These are phyloP conservation scores for Erysiphe neolycopersici DNA, from an alignment of 2,329 filamentous ascomycete species.

Conservation along the genomic window DNA sequence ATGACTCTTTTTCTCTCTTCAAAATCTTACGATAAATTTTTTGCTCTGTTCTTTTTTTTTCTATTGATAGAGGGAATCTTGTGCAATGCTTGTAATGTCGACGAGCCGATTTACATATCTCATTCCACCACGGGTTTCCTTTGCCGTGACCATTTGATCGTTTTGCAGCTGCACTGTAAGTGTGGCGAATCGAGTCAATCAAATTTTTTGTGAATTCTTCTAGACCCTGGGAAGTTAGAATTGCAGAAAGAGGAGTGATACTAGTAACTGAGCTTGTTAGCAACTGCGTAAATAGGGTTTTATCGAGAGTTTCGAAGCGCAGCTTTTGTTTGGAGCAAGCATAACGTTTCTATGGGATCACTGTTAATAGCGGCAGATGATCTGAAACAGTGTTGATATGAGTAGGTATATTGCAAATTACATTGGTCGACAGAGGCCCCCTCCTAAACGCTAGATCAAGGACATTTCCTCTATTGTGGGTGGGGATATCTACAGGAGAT, in stretches of 20 bases:
- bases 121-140: not conserved
- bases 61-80: not conserved
- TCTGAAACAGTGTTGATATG: not conserved
- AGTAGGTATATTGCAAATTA: too few species aligned
- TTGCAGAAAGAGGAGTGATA: not conserved
- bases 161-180: not conserved
- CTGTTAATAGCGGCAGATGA: not conserved
- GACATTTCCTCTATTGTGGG: too few species aligned
- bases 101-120: not conserved
- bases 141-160: not conserved
- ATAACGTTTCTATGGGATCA: not conserved
- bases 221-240: not conserved
- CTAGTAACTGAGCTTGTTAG: not conserved
- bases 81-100: not conserved
- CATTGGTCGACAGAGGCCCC: not conserved
- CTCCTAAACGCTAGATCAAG: not conserved
- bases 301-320: not conserved
- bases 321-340: not conserved
- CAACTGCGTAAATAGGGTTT: not conserved
- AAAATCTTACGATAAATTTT: not conserved
- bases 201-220: not conserved
- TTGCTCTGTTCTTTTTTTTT: not conserved
- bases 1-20: not conserved
- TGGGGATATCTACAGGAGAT: not conserved
- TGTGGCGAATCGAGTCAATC: not conserved